Base-by-base conservation (phyloP, 441 rosid genomes). In the Caryocar brasiliense region DNA sequence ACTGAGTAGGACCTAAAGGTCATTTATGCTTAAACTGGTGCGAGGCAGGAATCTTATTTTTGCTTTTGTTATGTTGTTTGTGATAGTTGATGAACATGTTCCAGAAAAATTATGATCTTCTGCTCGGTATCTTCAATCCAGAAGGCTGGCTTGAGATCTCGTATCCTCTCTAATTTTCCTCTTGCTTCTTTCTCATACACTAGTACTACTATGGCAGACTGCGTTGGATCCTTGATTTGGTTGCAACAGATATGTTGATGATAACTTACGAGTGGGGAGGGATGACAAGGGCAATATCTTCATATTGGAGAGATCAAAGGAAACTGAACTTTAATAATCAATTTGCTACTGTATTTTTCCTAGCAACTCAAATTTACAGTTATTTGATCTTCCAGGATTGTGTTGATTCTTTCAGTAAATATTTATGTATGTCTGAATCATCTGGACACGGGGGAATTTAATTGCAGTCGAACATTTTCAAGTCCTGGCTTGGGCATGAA, bases 91-190 rank as follows among this genome's bases (percentile, higher is more conserved):
- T 82, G 95, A 82, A 86, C 39, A 47, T 86, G 55, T 77, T 86
- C 47, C 64, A 62, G 52, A 80, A 77, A 55, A 91, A 84, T 67
- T 81, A 84, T 36, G 73, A 76, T 65, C 67, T 86, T 25, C 68
- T 91, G 58, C 77, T 91, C 0, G 58, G 75, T 34, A 76, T 91
- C 64, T 91, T 91, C 56, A 82, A 86, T 56, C 93, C 85, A 0
- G 86, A 82, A 17, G 95, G 98, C 1, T 83, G 80, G 85, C 86
- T 85, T 7, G 95, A 91, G 65, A 79, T 91, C 48, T 66, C 96
- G 95, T 86, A 90, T 82, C 95, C 86, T 80, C 68, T 50, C 32
- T 13, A 3, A 0, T 2, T 5, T 13, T 23, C 10, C 4, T 24
- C 21, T 9, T 18, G 0, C 26, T 9, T 28, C 12, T 26, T 34